Evolutionary conservation across 164 flowering plant species (phyloP).

Genomic region (Tetracentron sinense): DNA sequence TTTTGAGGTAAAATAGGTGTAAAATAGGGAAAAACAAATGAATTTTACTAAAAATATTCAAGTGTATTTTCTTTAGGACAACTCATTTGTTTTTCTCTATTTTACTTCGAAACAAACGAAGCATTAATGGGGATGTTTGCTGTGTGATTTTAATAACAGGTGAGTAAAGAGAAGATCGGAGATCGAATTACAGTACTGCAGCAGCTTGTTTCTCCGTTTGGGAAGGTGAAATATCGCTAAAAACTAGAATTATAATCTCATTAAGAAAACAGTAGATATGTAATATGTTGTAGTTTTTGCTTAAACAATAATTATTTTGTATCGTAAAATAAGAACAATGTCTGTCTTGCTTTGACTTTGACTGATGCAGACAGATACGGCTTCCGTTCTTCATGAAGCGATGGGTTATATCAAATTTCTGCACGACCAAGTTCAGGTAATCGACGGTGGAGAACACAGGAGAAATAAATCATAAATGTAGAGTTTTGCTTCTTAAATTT

Average conservation of each 20-base stretch:
- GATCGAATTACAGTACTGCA: constrained; percentile 78
- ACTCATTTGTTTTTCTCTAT: not conserved
- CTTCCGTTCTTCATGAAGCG: constrained; percentile 91
- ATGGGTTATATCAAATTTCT: constrained; percentile 84
- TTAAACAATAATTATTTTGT: no score
- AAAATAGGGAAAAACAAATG: no score
- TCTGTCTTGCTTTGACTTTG: constrained; percentile 15
- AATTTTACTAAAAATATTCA: no score
- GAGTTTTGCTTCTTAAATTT: not conserved
- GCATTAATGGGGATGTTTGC: not conserved
- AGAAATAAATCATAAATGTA: not conserved
- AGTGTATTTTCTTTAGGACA: no score
- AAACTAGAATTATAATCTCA: not conserved
- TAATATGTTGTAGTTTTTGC: not conserved
- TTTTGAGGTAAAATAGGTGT: no score
- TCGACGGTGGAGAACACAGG: not conserved
- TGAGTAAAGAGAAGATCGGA: constrained; percentile 77
- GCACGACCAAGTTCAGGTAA: constrained; percentile 81
- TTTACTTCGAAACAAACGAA: no score
- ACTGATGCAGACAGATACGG: constrained; percentile 78
- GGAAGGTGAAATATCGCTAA: constrained; percentile 56
- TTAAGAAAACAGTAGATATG: not conserved
- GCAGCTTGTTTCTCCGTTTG: constrained; percentile 87
- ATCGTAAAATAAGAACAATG: not conserved
- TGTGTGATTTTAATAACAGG: constrained; percentile 27